Conservation (phyloP, 768 basidiomycete genomes). For the Hygrophorus pudorinus region DNA sequence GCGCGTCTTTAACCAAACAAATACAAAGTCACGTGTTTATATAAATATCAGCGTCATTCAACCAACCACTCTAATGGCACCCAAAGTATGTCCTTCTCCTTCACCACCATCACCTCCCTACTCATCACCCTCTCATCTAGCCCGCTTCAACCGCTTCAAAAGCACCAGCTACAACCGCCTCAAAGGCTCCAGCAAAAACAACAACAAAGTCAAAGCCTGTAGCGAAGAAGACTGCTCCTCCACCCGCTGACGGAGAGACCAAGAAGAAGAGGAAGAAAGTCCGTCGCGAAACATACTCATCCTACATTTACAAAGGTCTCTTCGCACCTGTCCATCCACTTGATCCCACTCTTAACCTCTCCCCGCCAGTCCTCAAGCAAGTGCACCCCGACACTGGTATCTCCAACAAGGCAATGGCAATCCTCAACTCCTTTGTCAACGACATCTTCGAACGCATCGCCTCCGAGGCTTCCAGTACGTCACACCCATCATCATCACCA, state of each 20-base stretch:
- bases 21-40: slow-evolving; percentile 24
- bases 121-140: slow-evolving; percentile 46
- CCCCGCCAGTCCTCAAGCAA: slow-evolving; percentile 64
- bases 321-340: slow-evolving; percentile 34
- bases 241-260: slow-evolving; percentile 76
- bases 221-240: slow-evolving; percentile 75
- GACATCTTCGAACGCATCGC: slow-evolving; percentile 83
- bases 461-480: slow-evolving; percentile 79
- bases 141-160: slow-evolving; percentile 81
- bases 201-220: slow-evolving; percentile 71
- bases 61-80: slow-evolving; percentile 13
- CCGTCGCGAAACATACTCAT: slow-evolving; percentile 87
- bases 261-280: slow-evolving; percentile 87
- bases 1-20: slow-evolving; percentile 20
- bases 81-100: slow-evolving; percentile 8
- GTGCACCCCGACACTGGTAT: slow-evolving; percentile 93
- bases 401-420: slow-evolving; percentile 89
- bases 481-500: not conserved
- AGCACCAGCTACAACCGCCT: slow-evolving; percentile 60
- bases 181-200: slow-evolving; percentile 66
- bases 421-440: slow-evolving; percentile 78
- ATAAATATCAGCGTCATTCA: slow-evolving; percentile 20
- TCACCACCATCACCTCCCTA: slow-evolving; percentile 5
- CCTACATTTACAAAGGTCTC: slow-evolving; percentile 96
- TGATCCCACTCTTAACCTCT: slow-evolving; percentile 35